These are phyloP conservation scores for Osmozyma mogii DNA, from an alignment of 805 yeast genomes.

Conservation along the genomic window DNA sequence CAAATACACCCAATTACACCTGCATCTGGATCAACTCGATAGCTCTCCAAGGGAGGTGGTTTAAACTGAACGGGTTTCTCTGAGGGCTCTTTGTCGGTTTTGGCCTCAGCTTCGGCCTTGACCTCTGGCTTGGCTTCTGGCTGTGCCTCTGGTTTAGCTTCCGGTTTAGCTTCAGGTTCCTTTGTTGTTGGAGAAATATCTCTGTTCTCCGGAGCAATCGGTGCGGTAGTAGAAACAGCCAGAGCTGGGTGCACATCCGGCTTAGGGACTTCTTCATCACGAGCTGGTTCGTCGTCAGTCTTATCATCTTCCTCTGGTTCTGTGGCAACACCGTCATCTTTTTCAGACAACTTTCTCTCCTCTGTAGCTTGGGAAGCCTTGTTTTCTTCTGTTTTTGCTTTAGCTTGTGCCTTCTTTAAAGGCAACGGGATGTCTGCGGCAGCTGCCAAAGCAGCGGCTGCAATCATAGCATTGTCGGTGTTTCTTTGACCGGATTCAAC, in stretches of 20 bases:
- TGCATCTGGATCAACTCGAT: constrained; percentile 70
- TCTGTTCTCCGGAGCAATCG: no score
- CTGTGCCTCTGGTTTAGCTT: neutral
- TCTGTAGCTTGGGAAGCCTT: neutral
- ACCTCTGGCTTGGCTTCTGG: constrained; percentile 2
- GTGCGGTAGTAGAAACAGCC: no score
- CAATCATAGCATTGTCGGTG: constrained; percentile 52
- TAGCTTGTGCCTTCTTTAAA: constrained; percentile 10
- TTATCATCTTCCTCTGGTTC: constrained; percentile 17
- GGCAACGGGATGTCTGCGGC: constrained; percentile 76
- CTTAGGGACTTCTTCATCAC: neutral
- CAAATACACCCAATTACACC: constrained; percentile 89
- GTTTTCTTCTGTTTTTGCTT: neutral
- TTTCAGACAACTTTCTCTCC: neutral
- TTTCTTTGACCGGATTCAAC: constrained; percentile 26
- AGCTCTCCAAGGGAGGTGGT: constrained; percentile 34
- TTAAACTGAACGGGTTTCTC: no score
- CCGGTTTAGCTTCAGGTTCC: neutral
- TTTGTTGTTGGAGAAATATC: no score
- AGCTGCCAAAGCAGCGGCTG: constrained; percentile 78
- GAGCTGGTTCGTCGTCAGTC: constrained; percentile 18
- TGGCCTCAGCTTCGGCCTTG: no score
- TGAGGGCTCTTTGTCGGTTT: neutral
- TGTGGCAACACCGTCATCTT: constrained; percentile 6
- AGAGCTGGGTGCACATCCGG: constrained; percentile 1